Conservation (phyloP, 768 basidiomycete genomes). For the Sarcomyxa edulis region DNA sequence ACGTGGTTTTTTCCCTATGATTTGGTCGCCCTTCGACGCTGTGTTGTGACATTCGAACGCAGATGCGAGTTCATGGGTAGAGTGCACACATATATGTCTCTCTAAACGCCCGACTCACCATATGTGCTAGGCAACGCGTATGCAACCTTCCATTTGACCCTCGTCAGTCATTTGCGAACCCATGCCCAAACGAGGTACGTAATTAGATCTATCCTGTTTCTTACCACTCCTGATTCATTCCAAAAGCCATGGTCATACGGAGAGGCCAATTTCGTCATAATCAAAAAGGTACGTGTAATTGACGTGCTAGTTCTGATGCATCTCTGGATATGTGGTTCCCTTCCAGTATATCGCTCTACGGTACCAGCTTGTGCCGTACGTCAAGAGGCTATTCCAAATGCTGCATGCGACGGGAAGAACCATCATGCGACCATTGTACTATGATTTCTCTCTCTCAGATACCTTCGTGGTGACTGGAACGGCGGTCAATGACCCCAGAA, state of each 20-base stretch:
- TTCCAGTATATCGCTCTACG: slow-evolving; percentile 28
- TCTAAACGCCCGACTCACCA: too few relatives aligned
- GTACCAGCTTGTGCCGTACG: slow-evolving; percentile 28
- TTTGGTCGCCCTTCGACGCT: background rate
- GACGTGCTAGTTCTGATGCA: background rate
- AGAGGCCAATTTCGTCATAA: slow-evolving; percentile 26
- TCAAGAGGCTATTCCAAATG: slow-evolving; percentile 24
- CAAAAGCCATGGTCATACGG: slow-evolving; percentile 30
- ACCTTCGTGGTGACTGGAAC: slow-evolving; percentile 20
- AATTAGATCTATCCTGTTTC: background rate
- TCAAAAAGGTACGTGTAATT: slow-evolving; percentile 21
- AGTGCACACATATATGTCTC: too few relatives aligned
- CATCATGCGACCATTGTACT: slow-evolving; percentile 27
- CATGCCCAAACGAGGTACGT: slow-evolving; percentile 28
- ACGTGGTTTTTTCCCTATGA: slow-evolving; percentile 8
- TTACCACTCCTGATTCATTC: background rate
- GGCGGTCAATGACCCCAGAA: slow-evolving; percentile 18
- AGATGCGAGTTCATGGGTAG: slow-evolving; percentile 27
- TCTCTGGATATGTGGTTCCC: background rate
- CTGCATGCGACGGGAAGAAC: slow-evolving; percentile 24
- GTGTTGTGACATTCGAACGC: background rate
- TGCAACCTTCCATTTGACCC: slow-evolving; percentile 20
- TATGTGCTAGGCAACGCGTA: slow-evolving; percentile 15
- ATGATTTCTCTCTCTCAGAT: slow-evolving; percentile 26
- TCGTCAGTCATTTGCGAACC: slow-evolving; percentile 21